phyloP scores from a whole-genome alignment of 129 eudicot genomes.

The Flaveria bidentis region DNA sequence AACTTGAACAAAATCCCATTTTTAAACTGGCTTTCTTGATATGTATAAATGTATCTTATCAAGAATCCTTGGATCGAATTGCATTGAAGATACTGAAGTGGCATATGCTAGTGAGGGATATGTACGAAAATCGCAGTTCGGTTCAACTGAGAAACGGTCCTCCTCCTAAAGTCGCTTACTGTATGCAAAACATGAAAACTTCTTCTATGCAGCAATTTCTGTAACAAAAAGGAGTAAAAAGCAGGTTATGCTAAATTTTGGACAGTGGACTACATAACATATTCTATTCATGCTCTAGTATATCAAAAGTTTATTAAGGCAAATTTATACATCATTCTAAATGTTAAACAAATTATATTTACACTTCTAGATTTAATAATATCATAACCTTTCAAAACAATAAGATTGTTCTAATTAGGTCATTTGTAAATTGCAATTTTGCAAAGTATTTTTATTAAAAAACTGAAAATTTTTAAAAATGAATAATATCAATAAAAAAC shows the following conservation, averaged over 20 bases:
- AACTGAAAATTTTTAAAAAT: no score
- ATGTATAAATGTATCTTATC: conserved; percentile 31
- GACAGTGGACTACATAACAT: not conserved
- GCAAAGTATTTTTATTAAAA: no score
- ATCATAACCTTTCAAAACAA: no score
- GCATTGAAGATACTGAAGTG: conserved; percentile 33
- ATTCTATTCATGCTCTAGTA: not conserved
- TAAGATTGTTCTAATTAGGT: no score
- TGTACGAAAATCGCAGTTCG: conserved; percentile 44
- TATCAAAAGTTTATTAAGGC: not conserved
- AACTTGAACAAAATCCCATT: conserved; percentile 37
- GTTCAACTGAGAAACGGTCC: conserved; percentile 36
- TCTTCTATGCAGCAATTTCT: conserved; percentile 72
- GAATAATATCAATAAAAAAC: no score
- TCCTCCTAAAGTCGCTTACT: conserved; percentile 51
- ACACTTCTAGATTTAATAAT: no score
- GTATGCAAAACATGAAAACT: conserved; percentile 45
- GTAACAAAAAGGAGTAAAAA: conserved; percentile 23
- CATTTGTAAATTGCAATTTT: no score
- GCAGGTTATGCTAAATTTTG: not conserved
- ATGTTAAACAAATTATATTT: not conserved
- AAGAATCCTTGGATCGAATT: conserved; percentile 31
- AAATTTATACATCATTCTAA: not conserved
- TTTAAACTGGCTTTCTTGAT: conserved; percentile 38
- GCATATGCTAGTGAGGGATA: conserved; percentile 40